Evolutionary conservation across 805 yeast species (phyloP).

Genomic region (Yarrowia bubula): DNA sequence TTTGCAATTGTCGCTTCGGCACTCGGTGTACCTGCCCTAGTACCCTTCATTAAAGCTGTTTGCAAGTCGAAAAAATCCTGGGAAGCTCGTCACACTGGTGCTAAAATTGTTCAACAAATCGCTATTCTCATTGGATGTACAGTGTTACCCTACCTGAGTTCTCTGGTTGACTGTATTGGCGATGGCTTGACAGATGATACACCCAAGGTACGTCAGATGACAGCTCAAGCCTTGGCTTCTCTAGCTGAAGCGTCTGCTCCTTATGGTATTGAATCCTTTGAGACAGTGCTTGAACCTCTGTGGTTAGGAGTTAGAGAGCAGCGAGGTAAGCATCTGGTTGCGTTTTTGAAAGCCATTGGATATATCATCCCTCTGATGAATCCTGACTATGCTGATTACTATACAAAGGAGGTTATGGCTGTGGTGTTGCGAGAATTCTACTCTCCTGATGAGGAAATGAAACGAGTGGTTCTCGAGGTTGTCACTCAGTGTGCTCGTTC

Average conservation of each 20-base stretch:
- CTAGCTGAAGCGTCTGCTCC: slow-evolving; percentile 83
- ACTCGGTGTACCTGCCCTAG: slow-evolving; percentile 63
- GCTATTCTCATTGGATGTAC: slow-evolving; percentile 68
- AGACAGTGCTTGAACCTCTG: slow-evolving; percentile 64
- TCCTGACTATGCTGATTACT: slow-evolving; percentile 73
- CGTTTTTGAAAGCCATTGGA: slow-evolving; percentile 75
- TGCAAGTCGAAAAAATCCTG: slow-evolving; percentile 72
- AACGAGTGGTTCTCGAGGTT: slow-evolving; percentile 64
- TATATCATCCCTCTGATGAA: slow-evolving; percentile 82
- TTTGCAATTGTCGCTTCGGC: slow-evolving; percentile 83
- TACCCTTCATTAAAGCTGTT: slow-evolving; percentile 82
- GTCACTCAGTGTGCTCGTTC: slow-evolving; percentile 64
- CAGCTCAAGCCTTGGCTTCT: slow-evolving; percentile 70
- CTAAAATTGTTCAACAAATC: slow-evolving; percentile 70
- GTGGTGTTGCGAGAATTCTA: slow-evolving; percentile 68
- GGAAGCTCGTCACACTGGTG: slow-evolving; percentile 83
- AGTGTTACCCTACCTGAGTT: slow-evolving; percentile 68
- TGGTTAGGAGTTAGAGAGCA: slow-evolving; percentile 78
- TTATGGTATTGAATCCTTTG: slow-evolving; percentile 87
- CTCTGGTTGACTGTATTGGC: slow-evolving; percentile 59
- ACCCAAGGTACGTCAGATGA: slow-evolving; percentile 59
- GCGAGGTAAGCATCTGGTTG: slow-evolving; percentile 73
- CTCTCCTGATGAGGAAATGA: slow-evolving; percentile 88
- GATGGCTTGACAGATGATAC: slow-evolving; percentile 67
- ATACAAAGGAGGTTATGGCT: slow-evolving; percentile 68